A percentile compares a stretch with the other conserved stretches of the same genome.
Evolutionary conservation across 768 basidiomycete genomes (phyloP).

Genomic region (Tephrocybe sp.): DNA sequence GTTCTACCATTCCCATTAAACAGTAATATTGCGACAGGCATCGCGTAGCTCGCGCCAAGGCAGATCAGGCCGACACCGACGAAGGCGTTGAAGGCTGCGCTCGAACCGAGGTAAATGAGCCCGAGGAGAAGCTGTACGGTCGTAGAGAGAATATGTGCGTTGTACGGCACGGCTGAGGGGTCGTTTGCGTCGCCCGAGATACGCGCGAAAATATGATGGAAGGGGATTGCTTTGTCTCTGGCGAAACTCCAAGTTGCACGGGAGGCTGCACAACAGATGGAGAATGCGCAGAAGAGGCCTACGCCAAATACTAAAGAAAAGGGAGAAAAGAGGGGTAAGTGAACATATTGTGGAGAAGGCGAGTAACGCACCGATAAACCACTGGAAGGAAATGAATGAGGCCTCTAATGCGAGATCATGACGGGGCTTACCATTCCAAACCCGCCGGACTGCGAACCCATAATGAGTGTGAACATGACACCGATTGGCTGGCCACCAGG

Average conservation of each 20-base stretch:
- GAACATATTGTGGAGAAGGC: background rate
- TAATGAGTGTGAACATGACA: constrained; percentile 59
- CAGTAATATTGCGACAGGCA: constrained; percentile 59
- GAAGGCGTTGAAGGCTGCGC: constrained; percentile 67
- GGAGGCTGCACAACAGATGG: constrained; percentile 65
- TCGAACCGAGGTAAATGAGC: constrained; percentile 61
- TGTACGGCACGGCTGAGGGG: constrained; percentile 51
- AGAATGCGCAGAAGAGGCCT: constrained; percentile 63
- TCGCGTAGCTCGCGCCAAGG: constrained; percentile 60
- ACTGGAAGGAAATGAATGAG: constrained; percentile 19
- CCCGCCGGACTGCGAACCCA: constrained; percentile 61
- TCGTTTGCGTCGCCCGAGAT: constrained; percentile 36
- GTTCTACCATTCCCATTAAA: constrained; percentile 34
- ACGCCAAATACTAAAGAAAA: constrained; percentile 46
- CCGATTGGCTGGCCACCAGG: constrained; percentile 65
- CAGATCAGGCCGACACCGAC: constrained; percentile 68
- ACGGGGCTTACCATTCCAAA: constrained; percentile 51
- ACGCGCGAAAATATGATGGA: constrained; percentile 45
- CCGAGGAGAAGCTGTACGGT: constrained; percentile 58
- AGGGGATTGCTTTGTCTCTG: constrained; percentile 64
- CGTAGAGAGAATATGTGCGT: constrained; percentile 61
- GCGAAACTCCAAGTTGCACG: constrained; percentile 74
- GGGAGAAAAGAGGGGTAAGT: constrained; percentile 6
- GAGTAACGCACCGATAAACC: constrained; percentile 38
- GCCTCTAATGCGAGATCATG: background rate